Base-by-base conservation (phyloP, 2,329 filamentous ascomycete species). In the Didymella sp. region DNA sequence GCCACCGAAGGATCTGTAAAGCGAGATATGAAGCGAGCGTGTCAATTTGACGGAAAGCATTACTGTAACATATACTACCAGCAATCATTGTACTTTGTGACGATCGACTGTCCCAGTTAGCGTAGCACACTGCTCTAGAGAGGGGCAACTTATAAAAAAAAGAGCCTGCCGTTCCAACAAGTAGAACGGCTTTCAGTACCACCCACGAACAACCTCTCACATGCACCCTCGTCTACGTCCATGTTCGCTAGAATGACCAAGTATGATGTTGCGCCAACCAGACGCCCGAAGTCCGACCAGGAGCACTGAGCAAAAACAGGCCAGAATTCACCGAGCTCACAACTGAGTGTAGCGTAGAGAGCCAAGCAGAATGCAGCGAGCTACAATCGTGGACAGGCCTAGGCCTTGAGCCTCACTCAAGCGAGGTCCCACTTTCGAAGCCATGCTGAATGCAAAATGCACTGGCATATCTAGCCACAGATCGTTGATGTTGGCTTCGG, bases 71-170 rank as follows among this genome's bases (percentile, higher is more conserved):
- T 4, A n/a, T 24, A n/a, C 24, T 3, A n/a, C 22, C 38, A 11
- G 8, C 17, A 25, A 37, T 27, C 22, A 11, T 44, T 8, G 13
- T 11, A 15, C 15, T 4, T 35, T 6, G 21, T 13, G 17, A 5
- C 17, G 7, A 28, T 21, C 24, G 11, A 27, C 49, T 62, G 37
- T 15, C 19, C 19, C 21, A 6, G 56, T 73, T 66, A 74, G 65
- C 56, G 69, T 66, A 72, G 68, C 17, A 72, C 43, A 47, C 37
- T 62, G 48, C 38, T 57, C 17, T 5, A 48, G 21, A 12, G 24
- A 51, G 68, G 62, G 38, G 13, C 47, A 11, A 80, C 78, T 75
- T 78, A 80, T 79, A 68, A 74, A 76, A 74, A 76, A 78, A 76
- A 76, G 78, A 76, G 64, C 59, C 54, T 37, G 58, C 43, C 38